A percentile compares a stretch with the other conserved stretches of the same genome.
Evolutionary conservation across 202 grass and related monocot genomes (phyloP).

Genomic region (Eragrostis tef): DNA sequence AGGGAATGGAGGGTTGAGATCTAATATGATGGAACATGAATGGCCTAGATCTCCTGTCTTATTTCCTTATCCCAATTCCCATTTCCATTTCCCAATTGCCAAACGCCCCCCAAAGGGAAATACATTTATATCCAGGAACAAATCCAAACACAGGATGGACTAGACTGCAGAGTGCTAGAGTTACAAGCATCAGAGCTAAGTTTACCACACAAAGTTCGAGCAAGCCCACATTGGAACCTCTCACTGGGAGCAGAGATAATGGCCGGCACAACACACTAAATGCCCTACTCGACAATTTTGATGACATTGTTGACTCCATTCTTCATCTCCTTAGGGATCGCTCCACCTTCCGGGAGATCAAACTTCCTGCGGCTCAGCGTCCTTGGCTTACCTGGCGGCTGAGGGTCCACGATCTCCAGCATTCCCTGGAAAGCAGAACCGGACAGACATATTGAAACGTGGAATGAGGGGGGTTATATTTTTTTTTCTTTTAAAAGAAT

Average conservation of each 20-base stretch:
- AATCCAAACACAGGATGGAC: conserved; percentile 13
- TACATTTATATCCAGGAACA: neutral
- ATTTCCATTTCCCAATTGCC: too few species aligned
- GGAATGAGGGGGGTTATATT: too few species aligned
- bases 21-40: too few species aligned
- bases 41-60: too few species aligned
- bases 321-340: conserved; percentile 53
- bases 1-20: too few species aligned
- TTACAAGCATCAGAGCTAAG: conserved; percentile 10
- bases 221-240: conserved; percentile 5
- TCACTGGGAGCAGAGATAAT: neutral
- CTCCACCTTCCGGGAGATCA: conserved; percentile 70
- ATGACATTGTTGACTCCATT: conserved; percentile 52
- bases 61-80: too few species aligned
- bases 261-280: neutral
- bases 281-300: conserved; percentile 58
- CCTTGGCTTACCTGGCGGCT: conserved; percentile 59
- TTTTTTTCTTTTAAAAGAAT: too few species aligned
- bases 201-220: neutral
- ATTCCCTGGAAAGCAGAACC: conserved; percentile 43
- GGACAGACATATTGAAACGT: neutral
- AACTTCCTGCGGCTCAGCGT: conserved; percentile 62
- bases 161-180: neutral
- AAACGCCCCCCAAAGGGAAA: too few species aligned
- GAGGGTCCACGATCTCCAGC: conserved; percentile 78